A percentile compares a stretch with the other conserved stretches of the same genome.
These are phyloP conservation scores for Syzygium aromaticum DNA, from an alignment of 345 rosid genomes.

Conservation along the genomic window DNA sequence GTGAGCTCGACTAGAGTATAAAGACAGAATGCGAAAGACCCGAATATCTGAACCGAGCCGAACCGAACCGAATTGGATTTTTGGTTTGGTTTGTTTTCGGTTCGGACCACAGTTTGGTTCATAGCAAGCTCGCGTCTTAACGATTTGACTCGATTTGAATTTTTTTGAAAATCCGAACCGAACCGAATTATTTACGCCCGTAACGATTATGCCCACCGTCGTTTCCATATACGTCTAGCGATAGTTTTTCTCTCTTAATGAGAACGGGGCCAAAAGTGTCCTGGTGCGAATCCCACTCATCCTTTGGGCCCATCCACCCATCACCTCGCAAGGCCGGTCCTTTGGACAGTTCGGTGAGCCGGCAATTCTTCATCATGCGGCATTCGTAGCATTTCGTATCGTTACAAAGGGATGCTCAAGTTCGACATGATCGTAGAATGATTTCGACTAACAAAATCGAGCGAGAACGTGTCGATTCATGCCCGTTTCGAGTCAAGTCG, in stretches of 20 bases:
- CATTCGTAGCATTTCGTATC: not conserved
- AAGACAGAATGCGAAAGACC: no score
- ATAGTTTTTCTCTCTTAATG: not conserved
- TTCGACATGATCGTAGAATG: not conserved
- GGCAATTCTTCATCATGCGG: not conserved
- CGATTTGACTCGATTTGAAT: accelerated
- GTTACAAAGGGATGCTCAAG: not conserved
- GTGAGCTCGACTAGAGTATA: no score
- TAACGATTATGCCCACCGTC: not conserved
- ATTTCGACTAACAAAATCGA: not conserved
- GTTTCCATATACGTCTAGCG: not conserved
- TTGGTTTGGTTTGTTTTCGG: no score
- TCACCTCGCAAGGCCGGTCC: not conserved
- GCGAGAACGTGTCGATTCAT: accelerated
- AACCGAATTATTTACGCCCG: not conserved
- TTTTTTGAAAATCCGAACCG: no score
- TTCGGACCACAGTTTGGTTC: no score
- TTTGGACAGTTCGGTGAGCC: not conserved
- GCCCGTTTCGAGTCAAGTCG: accelerated
- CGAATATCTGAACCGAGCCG: no score
- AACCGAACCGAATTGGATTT: no score
- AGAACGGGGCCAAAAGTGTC: not conserved
- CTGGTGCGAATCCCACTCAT: not conserved
- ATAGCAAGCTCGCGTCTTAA: no score
- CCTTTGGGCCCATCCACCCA: not conserved